Conservation (phyloP, 768 basidiomycete species). For the Cyclocybe cylindracea region DNA sequence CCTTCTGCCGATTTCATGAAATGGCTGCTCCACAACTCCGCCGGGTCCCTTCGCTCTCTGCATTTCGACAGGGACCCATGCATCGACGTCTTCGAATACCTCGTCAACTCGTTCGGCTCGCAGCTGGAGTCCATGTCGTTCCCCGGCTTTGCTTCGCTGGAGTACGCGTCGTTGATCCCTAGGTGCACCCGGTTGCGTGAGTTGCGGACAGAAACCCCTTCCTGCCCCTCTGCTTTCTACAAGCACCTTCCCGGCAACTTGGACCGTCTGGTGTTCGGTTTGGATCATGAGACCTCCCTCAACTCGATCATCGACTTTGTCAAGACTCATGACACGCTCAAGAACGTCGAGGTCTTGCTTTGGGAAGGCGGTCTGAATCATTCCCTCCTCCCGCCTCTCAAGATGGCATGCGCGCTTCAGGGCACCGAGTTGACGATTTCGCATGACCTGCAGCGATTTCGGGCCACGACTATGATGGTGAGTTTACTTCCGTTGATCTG, state of each 20-base stretch:
- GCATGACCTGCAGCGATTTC: slow-evolving; percentile 52
- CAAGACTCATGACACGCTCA: slow-evolving; percentile 43
- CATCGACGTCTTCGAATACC: slow-evolving; percentile 51
- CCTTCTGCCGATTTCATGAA: slow-evolving; percentile 64
- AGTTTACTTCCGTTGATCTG: background rate
- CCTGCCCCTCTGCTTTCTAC: slow-evolving; percentile 44
- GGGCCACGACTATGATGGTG: slow-evolving; percentile 25
- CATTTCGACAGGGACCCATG: slow-evolving; percentile 65
- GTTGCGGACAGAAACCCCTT: slow-evolving; percentile 58
- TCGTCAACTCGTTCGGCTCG: slow-evolving; percentile 49
- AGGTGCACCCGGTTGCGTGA: slow-evolving; percentile 52
- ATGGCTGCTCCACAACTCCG: slow-evolving; percentile 69
- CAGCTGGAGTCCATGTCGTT: slow-evolving; percentile 56
- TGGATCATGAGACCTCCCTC: slow-evolving; percentile 56
- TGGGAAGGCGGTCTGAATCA: slow-evolving; percentile 55
- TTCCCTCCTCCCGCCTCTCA: slow-evolving; percentile 51
- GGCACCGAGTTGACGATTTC: slow-evolving; percentile 58
- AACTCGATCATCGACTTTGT: slow-evolving; percentile 57
- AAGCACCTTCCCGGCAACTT: slow-evolving; percentile 49
- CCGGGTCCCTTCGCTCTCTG: slow-evolving; percentile 47
- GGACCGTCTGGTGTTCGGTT: slow-evolving; percentile 59
- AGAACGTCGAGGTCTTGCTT: slow-evolving; percentile 52
- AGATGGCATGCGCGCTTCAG: slow-evolving; percentile 63
- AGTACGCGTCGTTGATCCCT: slow-evolving; percentile 45
- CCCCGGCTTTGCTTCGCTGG: slow-evolving; percentile 52